Percentiles rank a stretch among this genome's conserved stretches.
Conservation (phyloP, 225 moss, liverwort and hornwort species). For the Polytrichum commune region DNA sequence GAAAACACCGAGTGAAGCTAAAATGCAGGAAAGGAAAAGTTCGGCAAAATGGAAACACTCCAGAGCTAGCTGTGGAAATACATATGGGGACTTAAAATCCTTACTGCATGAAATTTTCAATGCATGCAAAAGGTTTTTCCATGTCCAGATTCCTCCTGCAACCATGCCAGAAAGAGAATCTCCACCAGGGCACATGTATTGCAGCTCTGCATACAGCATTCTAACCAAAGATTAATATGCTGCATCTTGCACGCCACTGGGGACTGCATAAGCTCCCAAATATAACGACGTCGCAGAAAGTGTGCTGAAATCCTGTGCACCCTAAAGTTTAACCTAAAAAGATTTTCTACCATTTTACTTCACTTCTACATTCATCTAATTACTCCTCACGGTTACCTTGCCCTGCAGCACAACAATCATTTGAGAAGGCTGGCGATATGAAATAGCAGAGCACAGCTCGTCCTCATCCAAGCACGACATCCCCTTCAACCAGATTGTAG, state of each 20-base stretch:
- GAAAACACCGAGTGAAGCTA: neutral
- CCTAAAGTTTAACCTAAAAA: neutral
- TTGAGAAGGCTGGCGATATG: neutral
- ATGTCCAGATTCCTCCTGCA: slow-evolving; percentile 7
- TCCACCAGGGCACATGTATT: slow-evolving; percentile 10
- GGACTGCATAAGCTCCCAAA: neutral
- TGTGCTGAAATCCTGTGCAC: neutral
- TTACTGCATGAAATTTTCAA: slow-evolving; percentile 10
- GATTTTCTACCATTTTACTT: neutral
- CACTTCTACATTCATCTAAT: neutral
- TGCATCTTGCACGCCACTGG: slow-evolving; percentile 4
- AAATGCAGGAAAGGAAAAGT: no score
- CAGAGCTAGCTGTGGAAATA: slow-evolving; percentile 1
- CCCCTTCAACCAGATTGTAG: neutral
- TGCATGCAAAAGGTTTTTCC: slow-evolving; percentile 5
- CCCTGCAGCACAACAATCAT: neutral
- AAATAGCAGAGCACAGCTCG: slow-evolving; percentile 3
- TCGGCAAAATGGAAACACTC: neutral
- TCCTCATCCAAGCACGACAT: slow-evolving; percentile 1
- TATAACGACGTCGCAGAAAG: neutral
- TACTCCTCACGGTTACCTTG: neutral
- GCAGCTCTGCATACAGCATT: slow-evolving; percentile 6
- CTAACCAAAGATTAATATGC: slow-evolving; percentile 11
- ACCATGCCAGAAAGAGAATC: slow-evolving; percentile 10
- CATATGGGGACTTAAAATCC: neutral